Evolutionary conservation across 2,329 filamentous ascomycete genomes (phyloP), one percentile per base, ranked within the genome.

Genomic region (Neopestalotiopsis sp.): DNA sequence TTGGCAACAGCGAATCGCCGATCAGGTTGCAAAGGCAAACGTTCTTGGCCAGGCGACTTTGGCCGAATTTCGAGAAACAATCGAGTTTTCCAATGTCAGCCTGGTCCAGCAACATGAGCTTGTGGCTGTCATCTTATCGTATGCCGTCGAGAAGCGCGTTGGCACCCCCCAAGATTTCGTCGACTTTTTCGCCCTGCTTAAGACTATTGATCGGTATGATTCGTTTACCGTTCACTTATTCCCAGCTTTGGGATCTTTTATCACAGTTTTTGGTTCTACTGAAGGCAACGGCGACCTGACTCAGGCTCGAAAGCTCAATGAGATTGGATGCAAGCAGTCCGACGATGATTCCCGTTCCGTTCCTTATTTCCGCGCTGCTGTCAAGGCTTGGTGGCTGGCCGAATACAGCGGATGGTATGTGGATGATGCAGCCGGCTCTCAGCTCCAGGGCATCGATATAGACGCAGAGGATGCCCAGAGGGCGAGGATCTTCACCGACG

Each of bases 401-500:
- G 94, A 98, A 76, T 98, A 98, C 81, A 96, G 93, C 73, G 94
- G 94, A 2, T 93, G 94, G 85, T 97, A 95, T 78, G 86, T 93
- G 69, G 94, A 97, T 74, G 88, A 91, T 74, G 87, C 89, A 24
- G 86, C 89, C 42, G 85, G 88, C 71, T 86, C 88, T 63, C 84
- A 85, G 32, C 84, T 90, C 34, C 85, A 86, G 58, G 88, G 87
- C 62, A 87, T 92, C 67, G 89, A 94, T 75, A 81, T 93, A 14
- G 87, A 90, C 72, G 82, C 87, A 81, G 94, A 96, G 79, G 89
- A 92, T 66, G 88, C 89, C 63, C 87, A 91, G 72, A 87, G 94
- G 69, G 90, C 91, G 2, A 91, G 91, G 69, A 86, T 90, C 45
- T 97, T 97, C 75, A 84, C 91, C 67, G 90, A 93, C 66, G 89